phyloP scores from a whole-genome alignment of 2,329 filamentous ascomycete genomes.

The Fusarium sp. region DNA sequence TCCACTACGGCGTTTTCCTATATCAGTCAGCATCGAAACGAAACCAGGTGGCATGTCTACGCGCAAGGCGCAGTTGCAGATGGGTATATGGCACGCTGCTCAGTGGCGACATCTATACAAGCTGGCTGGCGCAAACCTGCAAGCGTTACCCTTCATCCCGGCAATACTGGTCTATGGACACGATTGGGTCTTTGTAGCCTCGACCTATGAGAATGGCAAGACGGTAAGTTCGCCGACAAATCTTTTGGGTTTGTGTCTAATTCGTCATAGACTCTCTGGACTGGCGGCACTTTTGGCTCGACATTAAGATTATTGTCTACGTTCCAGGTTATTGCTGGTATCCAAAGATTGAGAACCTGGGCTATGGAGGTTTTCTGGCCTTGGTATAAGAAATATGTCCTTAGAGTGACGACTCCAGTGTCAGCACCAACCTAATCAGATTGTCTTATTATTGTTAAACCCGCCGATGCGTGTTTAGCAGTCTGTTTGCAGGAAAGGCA shows the following conservation, averaged over 20 bases:
- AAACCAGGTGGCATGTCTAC: neutral
- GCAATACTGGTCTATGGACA: neutral
- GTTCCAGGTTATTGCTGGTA: constrained; percentile 2
- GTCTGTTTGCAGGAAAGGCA: too few species aligned
- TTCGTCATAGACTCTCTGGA: constrained; percentile 4
- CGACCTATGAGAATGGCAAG: neutral
- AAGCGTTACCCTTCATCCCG: constrained; percentile 1
- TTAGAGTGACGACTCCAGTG: neutral
- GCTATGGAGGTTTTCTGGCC: constrained; percentile 4
- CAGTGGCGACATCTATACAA: constrained; percentile 7
- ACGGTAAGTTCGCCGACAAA: neutral
- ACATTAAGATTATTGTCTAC: neutral
- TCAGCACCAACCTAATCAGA: too few species aligned
- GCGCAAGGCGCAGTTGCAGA: neutral
- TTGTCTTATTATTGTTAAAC: too few species aligned
- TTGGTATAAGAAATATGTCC: constrained; percentile 8
- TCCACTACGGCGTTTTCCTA: neutral
- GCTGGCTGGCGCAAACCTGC: neutral
- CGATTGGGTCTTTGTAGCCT: constrained; percentile 2
- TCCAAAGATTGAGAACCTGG: neutral
- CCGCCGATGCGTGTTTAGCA: too few species aligned
- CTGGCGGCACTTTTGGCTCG: neutral
- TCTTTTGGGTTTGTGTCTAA: too few species aligned
- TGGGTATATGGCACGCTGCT: constrained; percentile 15
- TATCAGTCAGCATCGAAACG: constrained; percentile 12